Conservation (phyloP, 2,329 filamentous ascomycete species). For the Simplicillium sp. region DNA sequence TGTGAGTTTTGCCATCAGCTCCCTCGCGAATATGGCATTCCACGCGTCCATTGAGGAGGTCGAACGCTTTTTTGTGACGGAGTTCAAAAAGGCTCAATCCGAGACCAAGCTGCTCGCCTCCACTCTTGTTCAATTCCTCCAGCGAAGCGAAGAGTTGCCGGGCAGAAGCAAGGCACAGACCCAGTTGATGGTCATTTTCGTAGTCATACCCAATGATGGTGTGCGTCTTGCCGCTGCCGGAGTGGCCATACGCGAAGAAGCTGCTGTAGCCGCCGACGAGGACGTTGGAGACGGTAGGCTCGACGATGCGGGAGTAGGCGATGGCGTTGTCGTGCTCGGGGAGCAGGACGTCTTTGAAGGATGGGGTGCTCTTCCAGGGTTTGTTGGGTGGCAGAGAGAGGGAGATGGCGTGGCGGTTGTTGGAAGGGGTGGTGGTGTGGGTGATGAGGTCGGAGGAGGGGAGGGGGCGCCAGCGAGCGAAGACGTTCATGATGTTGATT, state of each 20-base stretch:
- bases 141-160: constrained; percentile 17
- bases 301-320: constrained; percentile 18
- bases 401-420: constrained; percentile 1
- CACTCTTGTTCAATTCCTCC: constrained; percentile 12
- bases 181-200: constrained; percentile 20
- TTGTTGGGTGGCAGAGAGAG: background rate
- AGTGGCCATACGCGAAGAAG: constrained; percentile 87
- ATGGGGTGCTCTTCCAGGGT: constrained; percentile 12
- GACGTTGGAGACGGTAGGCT: constrained; percentile 21
- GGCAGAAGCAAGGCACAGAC: constrained; percentile 25
- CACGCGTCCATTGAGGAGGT: constrained; percentile 26
- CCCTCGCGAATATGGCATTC: constrained; percentile 31
- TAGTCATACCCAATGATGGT: constrained; percentile 53
- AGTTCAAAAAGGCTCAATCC: constrained; percentile 30
- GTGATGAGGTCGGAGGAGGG: background rate
- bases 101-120: constrained; percentile 16
- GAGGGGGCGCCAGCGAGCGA: constrained; percentile 5
- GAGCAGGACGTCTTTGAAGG: constrained; percentile 17
- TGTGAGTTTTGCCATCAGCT: constrained; percentile 25
- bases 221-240: constrained; percentile 82
- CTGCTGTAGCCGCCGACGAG: constrained; percentile 25
- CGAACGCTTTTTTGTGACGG: constrained; percentile 28
- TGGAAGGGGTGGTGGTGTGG: too few species aligned
- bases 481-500: constrained; percentile 5
- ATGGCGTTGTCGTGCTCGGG: constrained; percentile 11